Base-by-base conservation (phyloP, 2,329 filamentous ascomycete genomes). In the Furcasterigmium furcatum region DNA sequence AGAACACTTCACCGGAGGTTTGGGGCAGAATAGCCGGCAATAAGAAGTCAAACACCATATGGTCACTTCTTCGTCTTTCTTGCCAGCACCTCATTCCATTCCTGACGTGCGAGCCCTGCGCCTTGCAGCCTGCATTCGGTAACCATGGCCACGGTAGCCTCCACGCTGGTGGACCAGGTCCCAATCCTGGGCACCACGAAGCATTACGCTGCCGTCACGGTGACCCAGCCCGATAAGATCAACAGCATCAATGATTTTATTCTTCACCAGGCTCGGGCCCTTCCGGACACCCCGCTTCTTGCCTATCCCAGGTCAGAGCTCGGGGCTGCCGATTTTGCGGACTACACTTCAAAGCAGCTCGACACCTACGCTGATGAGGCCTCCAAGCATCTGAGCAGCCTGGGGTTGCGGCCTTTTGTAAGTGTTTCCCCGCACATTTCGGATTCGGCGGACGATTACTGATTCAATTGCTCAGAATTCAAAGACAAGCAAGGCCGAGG, bases 401-500 rank as follows among this genome's bases (percentile, higher is more conserved):
- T 38, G 2, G 48, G 50, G 3, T 46, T 52, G 5, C 41, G 47
- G 4, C 50, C 50, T 9, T 43, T 41, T 43, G 50, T 51, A 47
- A 20, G 45, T 41, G n/a, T 13, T n/a, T n/a, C n/a, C n/a, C 24
- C 24, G 9, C 24, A 29, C 5, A 30, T 24, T 27, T 19, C 25
- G 12, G 19, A 10, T 44, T n/a, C n/a, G n/a, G 29, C 5, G 6
- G 10, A 21, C 12, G 27, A 21, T 14, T 19, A n/a, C 24, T 10
- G 19, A 42, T 25, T 22, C 7, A 32, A 9, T 27, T 27, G n/a
- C n/a, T 3, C 6, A 52, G 48, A 42, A 43, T 30, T 45, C 44
- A 10, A 30, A 16, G 13, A 42, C 40, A 7, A 55, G 60, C 19
- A 52, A 58, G 18, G 58, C 61, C 21, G 53, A 55, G n/a, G 70